phyloP scores from a whole-genome alignment of 345 rosid genomes.

The Capsella bursapastoris region DNA sequence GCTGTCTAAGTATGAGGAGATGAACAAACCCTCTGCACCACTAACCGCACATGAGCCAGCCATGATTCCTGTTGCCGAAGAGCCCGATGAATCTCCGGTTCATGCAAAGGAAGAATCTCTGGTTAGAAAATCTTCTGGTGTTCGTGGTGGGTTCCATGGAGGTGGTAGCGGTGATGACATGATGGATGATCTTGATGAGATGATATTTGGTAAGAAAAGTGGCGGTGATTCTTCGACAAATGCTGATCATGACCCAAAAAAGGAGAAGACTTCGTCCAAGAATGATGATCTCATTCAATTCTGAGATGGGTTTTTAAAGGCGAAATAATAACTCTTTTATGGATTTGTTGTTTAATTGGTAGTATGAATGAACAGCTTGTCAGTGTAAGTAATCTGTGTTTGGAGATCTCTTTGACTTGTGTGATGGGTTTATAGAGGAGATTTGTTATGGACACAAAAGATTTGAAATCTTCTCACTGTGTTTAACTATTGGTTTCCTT shows the following conservation, averaged over 20 bases:
- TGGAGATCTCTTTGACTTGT: slow-evolving; percentile 32
- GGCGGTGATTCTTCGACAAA: slow-evolving; percentile 53
- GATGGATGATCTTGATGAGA: slow-evolving; percentile 99
- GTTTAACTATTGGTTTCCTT: background rate
- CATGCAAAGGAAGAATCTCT: slow-evolving; percentile 64
- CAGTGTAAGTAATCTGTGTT: slow-evolving; percentile 40
- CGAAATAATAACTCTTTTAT: slow-evolving; percentile 6
- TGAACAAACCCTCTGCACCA: slow-evolving; percentile 60
- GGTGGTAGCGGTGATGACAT: slow-evolving; percentile 77
- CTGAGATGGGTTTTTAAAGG: slow-evolving; percentile 44
- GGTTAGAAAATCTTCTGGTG: slow-evolving; percentile 74
- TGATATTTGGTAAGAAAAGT: slow-evolving; percentile 94
- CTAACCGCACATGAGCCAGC: slow-evolving; percentile 71
- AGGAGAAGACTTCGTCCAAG: slow-evolving; percentile 66
- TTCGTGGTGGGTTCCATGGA: slow-evolving; percentile 52
- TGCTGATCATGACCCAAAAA: slow-evolving; percentile 55
- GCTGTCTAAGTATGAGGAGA: slow-evolving; percentile 74
- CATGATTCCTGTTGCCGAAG: slow-evolving; percentile 89
- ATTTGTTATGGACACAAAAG: slow-evolving; percentile 9
- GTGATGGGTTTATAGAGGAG: slow-evolving; percentile 31
- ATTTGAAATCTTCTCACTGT: slow-evolving; percentile 7
- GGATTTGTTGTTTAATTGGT: slow-evolving; percentile 33
- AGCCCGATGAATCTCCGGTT: slow-evolving; percentile 75
- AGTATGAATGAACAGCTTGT: slow-evolving; percentile 19
- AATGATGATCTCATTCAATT: slow-evolving; percentile 81